Base-by-base conservation (phyloP, 768 basidiomycete species). In the Mycena venus region DNA sequence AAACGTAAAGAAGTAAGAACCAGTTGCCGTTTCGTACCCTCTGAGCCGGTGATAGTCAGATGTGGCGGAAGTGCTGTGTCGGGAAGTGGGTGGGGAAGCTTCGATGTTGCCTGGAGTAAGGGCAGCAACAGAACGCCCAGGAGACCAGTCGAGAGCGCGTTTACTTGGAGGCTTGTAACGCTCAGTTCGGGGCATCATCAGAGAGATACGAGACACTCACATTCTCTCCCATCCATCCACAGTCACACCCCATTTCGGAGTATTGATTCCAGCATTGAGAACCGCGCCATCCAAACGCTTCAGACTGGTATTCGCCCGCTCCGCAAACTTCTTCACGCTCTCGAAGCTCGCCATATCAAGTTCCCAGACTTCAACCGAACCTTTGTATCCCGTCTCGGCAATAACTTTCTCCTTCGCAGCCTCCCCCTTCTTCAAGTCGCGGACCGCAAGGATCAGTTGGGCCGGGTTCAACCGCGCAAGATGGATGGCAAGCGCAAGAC, bases 401-500 rank as follows among this genome's bases (percentile, higher is more conserved):
- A 76, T 32, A 5, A 72, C 56, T 8, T 42, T 25, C 34, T 29
- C 31, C 15, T 65, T 70, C 36, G 74, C 74, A 2, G 61, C 64
- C 23, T 72, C 64, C 15, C 74, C 74, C 34, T 72, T 75, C 11
- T 68, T 34, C 32, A 63, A 12, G 32, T 64, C 42, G 8, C 73
- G 67, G 27, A 74, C 73, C 17, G 61, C 73, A n/a, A 74, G 68
- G 23, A 74, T 69, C 25, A 74, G 51, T 8, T 29, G 68, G 0
- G 60, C 73, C 1, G 73, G 68, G n/a, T 65, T 56, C 34, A 74
- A 27, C 49, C 55, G 68, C 29, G 73, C 73, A 6, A 74, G 68
- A 53, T 69, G 73, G 40, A 60, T 38, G 32, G 81, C 83, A 17
- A 85, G 85, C 68, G 85, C 86, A 34, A 83, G 83, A 8, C 87